phyloP scores from a whole-genome alignment of 2,329 filamentous ascomycete genomes.

The Sporothrix phasma region DNA sequence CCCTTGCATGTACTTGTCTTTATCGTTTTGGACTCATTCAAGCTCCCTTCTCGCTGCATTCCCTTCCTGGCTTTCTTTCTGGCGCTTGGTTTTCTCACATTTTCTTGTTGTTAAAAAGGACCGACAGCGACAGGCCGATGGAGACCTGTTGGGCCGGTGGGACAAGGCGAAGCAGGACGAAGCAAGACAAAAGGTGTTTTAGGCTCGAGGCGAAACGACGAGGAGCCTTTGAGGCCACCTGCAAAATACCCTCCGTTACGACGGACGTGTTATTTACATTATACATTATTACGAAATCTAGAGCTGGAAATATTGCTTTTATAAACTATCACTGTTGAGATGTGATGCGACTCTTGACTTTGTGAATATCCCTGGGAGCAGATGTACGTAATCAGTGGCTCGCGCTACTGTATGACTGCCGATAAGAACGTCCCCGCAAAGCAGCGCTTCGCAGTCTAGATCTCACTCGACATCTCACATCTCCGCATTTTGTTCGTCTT shows the following conservation, averaged over 20 bases:
- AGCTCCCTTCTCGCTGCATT: too few species aligned
- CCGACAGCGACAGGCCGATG: neutral
- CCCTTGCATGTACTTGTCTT: neutral
- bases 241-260: neutral
- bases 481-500: neutral
- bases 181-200: neutral
- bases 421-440: neutral
- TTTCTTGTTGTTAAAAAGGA: neutral
- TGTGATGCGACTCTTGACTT: too few species aligned
- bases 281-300: neutral
- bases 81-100: neutral
- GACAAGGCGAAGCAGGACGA: neutral
- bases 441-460: neutral
- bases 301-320: neutral
- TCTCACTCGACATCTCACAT: neutral
- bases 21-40: too few species aligned
- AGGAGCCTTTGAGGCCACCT: neutral
- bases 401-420: neutral
- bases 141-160: neutral
- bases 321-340: too few species aligned
- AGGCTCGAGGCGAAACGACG: neutral
- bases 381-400: too few species aligned
- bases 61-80: too few species aligned
- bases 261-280: slow-evolving; percentile 1
- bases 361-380: too few species aligned